Evolutionary conservation across 75 land plant genomes (phyloP).

Genomic region (Cryptomeria japonica): DNA sequence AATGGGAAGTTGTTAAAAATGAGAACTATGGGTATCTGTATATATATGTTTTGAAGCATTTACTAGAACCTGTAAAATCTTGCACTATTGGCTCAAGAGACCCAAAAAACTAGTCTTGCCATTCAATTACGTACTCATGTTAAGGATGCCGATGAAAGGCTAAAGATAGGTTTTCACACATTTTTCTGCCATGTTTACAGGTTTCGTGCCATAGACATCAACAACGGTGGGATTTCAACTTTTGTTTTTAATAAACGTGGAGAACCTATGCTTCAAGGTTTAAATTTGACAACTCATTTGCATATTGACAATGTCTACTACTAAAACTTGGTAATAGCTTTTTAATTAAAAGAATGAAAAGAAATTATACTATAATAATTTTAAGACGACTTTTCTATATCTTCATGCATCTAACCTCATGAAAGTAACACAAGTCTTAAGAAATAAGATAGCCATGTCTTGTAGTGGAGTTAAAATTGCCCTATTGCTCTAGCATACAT

Average conservation of each 20-base stretch:
- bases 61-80: neutral
- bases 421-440: no score
- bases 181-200: slow-evolving; percentile 23
- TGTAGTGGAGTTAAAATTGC: no score
- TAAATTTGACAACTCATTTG: slow-evolving; percentile 80
- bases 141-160: neutral
- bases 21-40: no score
- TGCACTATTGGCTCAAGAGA: neutral
- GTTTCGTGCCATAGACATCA: slow-evolving; percentile 72
- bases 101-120: no score
- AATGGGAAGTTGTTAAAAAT: neutral
- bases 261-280: slow-evolving; percentile 72
- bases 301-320: slow-evolving; percentile 50
- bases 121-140: no score
- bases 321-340: slow-evolving; percentile 1
- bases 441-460: no score
- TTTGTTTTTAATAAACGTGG: slow-evolving; percentile 64
- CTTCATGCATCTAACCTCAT: no score
- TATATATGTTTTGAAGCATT: no score
- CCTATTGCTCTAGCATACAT: no score
- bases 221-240: slow-evolving; percentile 68
- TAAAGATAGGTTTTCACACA: neutral
- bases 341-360: no score
- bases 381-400: no score
- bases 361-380: no score